phyloP scores from a whole-genome alignment of 768 basidiomycete genomes.

The Ramaria sp. region DNA sequence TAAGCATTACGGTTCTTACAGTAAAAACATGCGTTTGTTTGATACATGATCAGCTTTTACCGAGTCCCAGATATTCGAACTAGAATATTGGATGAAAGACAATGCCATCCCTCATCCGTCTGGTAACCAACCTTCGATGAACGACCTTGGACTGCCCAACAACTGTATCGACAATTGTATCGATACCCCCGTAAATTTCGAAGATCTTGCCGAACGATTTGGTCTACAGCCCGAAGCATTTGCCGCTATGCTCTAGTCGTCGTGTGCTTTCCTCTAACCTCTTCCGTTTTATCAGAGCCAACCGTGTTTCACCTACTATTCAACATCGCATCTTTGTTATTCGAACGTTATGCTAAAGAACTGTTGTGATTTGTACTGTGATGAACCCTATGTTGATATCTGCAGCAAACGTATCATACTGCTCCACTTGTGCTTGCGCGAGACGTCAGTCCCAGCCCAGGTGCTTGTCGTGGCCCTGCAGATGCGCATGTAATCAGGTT shows the following conservation, averaged over 20 bases:
- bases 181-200: background rate
- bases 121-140: too few species aligned
- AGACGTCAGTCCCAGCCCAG: too few species aligned
- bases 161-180: background rate
- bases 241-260: background rate
- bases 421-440: too few species aligned
- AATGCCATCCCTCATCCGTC: background rate
- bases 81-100: background rate
- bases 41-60: background rate
- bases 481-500: too few species aligned
- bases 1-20: conserved; percentile 15
- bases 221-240: background rate
- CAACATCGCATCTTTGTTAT: too few species aligned
- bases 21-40: background rate
- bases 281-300: background rate
- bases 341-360: too few species aligned
- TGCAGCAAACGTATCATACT: too few species aligned
- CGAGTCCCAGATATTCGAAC: background rate
- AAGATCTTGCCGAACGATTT: background rate
- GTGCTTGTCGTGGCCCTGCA: too few species aligned
- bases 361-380: too few species aligned
- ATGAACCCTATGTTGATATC: too few species aligned
- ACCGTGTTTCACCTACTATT: too few species aligned
- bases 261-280: background rate
- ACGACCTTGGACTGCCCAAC: background rate